A percentile compares a stretch with the other conserved stretches of the same genome.
phyloP scores from a whole-genome alignment of 2,329 filamentous ascomycete species.

The Sporothrix phasma region DNA sequence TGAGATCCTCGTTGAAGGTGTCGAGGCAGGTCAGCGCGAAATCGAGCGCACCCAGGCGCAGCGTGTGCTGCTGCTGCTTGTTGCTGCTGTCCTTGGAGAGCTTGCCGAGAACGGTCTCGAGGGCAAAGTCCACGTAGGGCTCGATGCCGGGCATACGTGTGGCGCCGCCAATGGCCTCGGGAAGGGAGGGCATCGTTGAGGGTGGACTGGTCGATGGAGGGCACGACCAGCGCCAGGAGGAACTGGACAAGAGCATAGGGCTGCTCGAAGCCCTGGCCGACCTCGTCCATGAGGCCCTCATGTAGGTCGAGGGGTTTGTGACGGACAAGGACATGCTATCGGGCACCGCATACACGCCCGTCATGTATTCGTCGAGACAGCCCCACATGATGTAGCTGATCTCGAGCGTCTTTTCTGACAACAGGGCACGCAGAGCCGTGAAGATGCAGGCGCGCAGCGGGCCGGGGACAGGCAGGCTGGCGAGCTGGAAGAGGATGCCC shows the following conservation, averaged over 20 bases:
- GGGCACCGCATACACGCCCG: slow-evolving; percentile 40
- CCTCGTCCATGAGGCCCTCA: slow-evolving; percentile 60
- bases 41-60: slow-evolving; percentile 72
- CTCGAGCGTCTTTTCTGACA: slow-evolving; percentile 60
- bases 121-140: slow-evolving; percentile 81
- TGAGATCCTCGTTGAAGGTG: slow-evolving; percentile 89
- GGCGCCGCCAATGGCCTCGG: slow-evolving; percentile 68
- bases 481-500: slow-evolving; percentile 66
- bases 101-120: slow-evolving; percentile 66
- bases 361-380: slow-evolving; percentile 69
- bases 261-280: slow-evolving; percentile 74
- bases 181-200: slow-evolving; percentile 72
- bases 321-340: slow-evolving; percentile 25
- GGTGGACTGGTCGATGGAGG: slow-evolving; percentile 48
- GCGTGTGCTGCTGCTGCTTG: slow-evolving; percentile 60
- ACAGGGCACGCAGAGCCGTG: slow-evolving; percentile 61
- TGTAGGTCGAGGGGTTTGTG: slow-evolving; percentile 28
- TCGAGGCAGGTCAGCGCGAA: slow-evolving; percentile 71
- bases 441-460: slow-evolving; percentile 79
- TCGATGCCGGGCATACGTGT: slow-evolving; percentile 77
- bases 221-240: slow-evolving; percentile 60
- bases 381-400: slow-evolving; percentile 70
- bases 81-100: slow-evolving; percentile 37
- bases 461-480: slow-evolving; percentile 64
- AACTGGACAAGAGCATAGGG: slow-evolving; percentile 74